Evolutionary conservation across 768 basidiomycete species (phyloP), one percentile per base, ranked within the genome.

Genomic region (Lentinula raphanica): DNA sequence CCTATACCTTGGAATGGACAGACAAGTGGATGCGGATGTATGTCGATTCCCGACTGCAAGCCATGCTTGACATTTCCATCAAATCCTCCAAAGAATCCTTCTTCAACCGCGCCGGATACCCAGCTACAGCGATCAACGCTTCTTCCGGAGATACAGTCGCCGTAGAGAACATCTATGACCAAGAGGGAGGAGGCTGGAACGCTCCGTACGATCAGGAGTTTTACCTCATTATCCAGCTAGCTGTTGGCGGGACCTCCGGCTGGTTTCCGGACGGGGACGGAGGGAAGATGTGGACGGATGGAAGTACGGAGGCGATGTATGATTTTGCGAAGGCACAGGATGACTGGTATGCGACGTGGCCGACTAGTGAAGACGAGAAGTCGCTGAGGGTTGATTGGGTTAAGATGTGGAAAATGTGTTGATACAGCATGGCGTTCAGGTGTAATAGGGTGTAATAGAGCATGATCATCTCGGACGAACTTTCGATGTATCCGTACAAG

Each of bases 181-280:
- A 46, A 38, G 35, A 61, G n/a, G 73, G 72, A 15, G 75, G 77
- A 15, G 75, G 76, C 3, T 81, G 82, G 51, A 79, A 82, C 8
- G 88, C 91, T 12, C 92, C 92, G n/a, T 94, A 92, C 67, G 92
- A 94, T 73, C 83, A 90, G 65, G 86, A 80, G 2, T 94, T 96
- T 69, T 94, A 91, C 75, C 69, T 94, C 19, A 80, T 88, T 49
- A 75, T 94, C 56, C 76, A 88, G 63, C 72, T 94, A 9, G 89
- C 86, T 0, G 91, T 78, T 0, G 93, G 93, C 0, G 92, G 91
- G 0, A 93, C 88, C 54, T 86, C 82, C 60, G 93, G 93, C 21
- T 94, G 88, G 88, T 95, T 94, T 81, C 90, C 90, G 0, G 94
- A 96, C 65, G 78, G 75, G 4, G 73, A 83, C 3, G 90, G 89